A percentile compares a stretch with the other conserved stretches of the same genome.
Evolutionary conservation across 345 rosid genomes (phyloP).

Genomic region (Melaleuca alternifolia): DNA sequence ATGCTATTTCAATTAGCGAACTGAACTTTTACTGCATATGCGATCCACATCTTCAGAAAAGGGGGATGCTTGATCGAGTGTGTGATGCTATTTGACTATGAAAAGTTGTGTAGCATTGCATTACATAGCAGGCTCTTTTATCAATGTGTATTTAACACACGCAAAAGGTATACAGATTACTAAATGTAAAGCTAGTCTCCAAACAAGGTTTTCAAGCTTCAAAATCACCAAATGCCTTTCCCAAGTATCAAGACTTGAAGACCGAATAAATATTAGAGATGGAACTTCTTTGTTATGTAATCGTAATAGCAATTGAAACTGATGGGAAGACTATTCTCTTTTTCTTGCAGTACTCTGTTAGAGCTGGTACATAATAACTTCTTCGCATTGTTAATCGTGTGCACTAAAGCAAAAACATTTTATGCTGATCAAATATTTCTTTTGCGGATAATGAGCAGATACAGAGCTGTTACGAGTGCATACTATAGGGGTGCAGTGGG

Average conservation of each 20-base stretch:
- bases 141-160: neutral
- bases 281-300: neutral
- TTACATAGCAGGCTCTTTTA: neutral
- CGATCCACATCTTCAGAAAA: neutral
- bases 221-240: neutral
- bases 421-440: neutral
- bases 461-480: conserved; percentile 38
- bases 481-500: conserved; percentile 44
- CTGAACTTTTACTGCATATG: neutral
- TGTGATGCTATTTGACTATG: neutral
- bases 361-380: neutral
- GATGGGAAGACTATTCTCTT: neutral
- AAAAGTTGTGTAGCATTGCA: neutral
- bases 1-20: neutral
- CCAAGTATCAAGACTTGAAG: neutral
- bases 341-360: neutral
- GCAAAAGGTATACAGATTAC: fast-evolving
- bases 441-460: neutral
- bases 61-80: neutral
- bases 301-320: neutral
- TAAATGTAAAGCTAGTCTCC: neutral
- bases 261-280: neutral
- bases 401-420: neutral
- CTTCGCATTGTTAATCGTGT: neutral
- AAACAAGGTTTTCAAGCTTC: neutral